Evolutionary conservation across 2,329 filamentous ascomycete species (phyloP), one percentile per base, ranked within the genome.

Genomic region (Parastagonospora avenae): DNA sequence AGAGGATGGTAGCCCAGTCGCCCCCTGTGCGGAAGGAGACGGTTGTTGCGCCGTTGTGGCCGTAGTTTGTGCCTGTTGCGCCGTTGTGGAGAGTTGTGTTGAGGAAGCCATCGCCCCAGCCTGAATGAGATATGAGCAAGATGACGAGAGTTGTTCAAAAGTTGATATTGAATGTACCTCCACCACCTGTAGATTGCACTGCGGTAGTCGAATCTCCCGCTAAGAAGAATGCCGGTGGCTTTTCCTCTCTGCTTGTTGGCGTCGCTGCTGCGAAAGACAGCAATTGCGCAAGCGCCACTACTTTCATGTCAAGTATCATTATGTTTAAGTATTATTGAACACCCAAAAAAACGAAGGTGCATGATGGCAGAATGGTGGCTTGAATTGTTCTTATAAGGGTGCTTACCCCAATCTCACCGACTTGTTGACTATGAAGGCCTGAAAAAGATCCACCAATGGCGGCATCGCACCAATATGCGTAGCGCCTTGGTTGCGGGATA

Each of bases 51-150:
- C 69, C 70, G 49, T 81, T 82, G 60, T 82, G 78, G 14, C 80
- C 85, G 31, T 78, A 76, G 61, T 87, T 86, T 32, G 77, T 68
- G 7, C 83, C 85, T 33, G 71, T 71, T 0, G 83, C 82, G 0
- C 78, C 77, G 2, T 65, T 58, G 12, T 70, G 66, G 0, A 87
- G 72, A 1, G 75, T 73, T 0, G 75, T 74, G 19, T 70, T 69
- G 4, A 86, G 68, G 60, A 86, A 82, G 0, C 82, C 84, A 47
- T 82, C 71, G 15, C 83, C 83, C 83, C 83, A 86, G 35, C 75
- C 82, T 44, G 55, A 51, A 29, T 9, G 2, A 15, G 28, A 28
- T 24, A n/a, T 9, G 14, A 32, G 8, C 3, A 24, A 4, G 24
- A 11, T 1, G 29, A 19, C 12, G 37, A 2, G 24, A 11, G n/a